Evolutionary conservation across 345 rosid genomes (phyloP).

Genomic region (Balakata baccata): DNA sequence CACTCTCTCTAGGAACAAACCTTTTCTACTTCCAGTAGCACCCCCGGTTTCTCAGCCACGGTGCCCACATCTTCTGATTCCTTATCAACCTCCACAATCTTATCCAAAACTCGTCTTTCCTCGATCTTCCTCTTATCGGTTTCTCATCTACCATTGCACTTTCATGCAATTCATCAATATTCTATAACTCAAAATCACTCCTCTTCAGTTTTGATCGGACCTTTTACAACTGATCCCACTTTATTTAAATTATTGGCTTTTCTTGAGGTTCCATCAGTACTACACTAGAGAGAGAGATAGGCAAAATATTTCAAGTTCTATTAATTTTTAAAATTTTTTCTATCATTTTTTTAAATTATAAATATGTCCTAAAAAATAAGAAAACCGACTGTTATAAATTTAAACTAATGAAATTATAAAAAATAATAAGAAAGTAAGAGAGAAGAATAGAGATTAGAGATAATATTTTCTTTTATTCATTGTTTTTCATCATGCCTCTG

Average conservation of each 20-base stretch:
- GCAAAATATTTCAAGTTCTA: too few relatives aligned
- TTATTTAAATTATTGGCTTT: conserved; percentile 3
- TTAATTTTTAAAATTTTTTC: too few relatives aligned
- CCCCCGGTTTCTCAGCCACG: background rate
- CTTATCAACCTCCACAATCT: conserved; percentile 7
- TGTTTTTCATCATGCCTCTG: too few relatives aligned
- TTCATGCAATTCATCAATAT: conserved; percentile 20
- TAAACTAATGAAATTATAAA: too few relatives aligned
- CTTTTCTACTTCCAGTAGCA: conserved; percentile 24
- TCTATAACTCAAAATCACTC: conserved; percentile 19
- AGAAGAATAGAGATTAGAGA: too few relatives aligned
- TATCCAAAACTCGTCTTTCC: conserved; percentile 34
- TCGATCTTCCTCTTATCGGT: conserved; percentile 21
- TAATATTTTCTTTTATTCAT: too few relatives aligned
- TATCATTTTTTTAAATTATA: too few relatives aligned
- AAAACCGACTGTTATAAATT: too few relatives aligned
- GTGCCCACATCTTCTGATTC: conserved; percentile 11
- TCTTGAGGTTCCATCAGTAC: conserved; percentile 37
- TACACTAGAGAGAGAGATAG: too few relatives aligned
- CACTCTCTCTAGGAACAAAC: too few relatives aligned
- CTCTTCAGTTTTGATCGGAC: background rate
- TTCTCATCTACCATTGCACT: conserved; percentile 10
- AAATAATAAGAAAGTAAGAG: too few relatives aligned
- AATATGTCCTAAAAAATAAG: too few relatives aligned
- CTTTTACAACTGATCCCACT: background rate